Evolutionary conservation across 305 asterid species (phyloP).

Genomic region (Solanum hybrid): DNA sequence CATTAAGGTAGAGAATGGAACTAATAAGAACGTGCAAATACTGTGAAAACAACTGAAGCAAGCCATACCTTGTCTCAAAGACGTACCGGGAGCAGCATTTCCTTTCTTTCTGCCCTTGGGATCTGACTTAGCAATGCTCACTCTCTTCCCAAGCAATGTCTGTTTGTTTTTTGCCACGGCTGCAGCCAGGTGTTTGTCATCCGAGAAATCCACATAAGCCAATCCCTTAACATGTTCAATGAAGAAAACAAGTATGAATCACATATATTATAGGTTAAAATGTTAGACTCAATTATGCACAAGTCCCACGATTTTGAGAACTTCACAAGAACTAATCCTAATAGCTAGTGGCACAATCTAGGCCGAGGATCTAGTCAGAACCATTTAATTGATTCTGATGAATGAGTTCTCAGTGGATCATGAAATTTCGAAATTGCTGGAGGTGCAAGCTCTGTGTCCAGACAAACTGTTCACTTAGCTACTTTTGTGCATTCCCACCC

Average conservation of each 20-base stretch:
- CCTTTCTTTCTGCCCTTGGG: slow-evolving; percentile 57
- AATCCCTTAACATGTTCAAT: slow-evolving; percentile 47
- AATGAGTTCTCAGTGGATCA: neutral
- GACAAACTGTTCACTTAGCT: neutral
- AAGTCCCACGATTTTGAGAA: neutral
- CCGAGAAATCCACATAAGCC: slow-evolving; percentile 84
- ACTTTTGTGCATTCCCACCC: neutral
- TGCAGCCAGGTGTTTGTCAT: slow-evolving; percentile 65
- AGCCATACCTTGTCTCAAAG: slow-evolving; percentile 32
- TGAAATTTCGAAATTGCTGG: neutral
- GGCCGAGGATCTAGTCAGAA: neutral
- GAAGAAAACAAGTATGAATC: slow-evolving; percentile 5
- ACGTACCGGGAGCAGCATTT: slow-evolving; percentile 19
- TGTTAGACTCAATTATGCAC: neutral
- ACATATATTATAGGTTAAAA: neutral
- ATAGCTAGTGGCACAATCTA: neutral
- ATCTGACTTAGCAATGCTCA: slow-evolving; percentile 64
- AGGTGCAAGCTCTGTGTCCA: neutral
- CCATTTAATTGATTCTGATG: neutral
- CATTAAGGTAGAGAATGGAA: neutral
- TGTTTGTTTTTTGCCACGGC: slow-evolving; percentile 68
- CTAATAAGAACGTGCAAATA: neutral
- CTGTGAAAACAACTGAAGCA: neutral
- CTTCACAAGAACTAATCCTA: neutral
- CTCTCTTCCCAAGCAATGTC: slow-evolving; percentile 46